Base-by-base conservation (phyloP, 169 alveolate genomes). In the Plasmodium vivax region DNA sequence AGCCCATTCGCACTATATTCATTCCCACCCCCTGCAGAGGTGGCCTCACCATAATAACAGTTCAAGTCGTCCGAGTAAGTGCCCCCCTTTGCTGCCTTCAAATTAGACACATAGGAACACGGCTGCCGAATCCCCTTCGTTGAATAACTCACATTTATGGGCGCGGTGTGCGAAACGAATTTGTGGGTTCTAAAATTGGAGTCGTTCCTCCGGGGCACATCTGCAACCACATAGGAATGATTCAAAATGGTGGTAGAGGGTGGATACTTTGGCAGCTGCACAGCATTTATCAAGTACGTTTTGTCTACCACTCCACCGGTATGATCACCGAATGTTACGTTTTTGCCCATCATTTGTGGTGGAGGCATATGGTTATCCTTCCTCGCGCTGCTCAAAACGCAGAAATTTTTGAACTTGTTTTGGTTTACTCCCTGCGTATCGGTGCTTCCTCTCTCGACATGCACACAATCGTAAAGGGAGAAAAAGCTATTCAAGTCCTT, bases 401-500 rank as follows among this genome's bases (percentile, higher is more conserved):
- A 82, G 38, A 45, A 82, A 82, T 82, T 82, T 58, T 82, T 82
- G 47, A 82, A 82, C 62, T 51, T 82, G n/a, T 51, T 72, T 43
- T 27, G 12, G 43, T 82, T 36, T 47, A 82, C 62, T 16, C 62
- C 62, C 7, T 81, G 10, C 12, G 16, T 12, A 81, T 38, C 27
- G 34, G 16, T 34, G 54, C 32, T 27, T 9, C 34, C 77, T n/a
- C 56, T 14, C 23, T 84, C 93, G 23, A 34, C 27, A 45, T 84
- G 83, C 23, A 84, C 73, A 84, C 34, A 41, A 27, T 87, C 87
- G 71, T 87, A 87, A n/a, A 87, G 36, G 62, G 23, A 45, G 81
- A 87, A 87, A 54, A 87, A 75, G 36, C 19, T 38, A 77, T 87
- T 87, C 36, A 87, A 51, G 68, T 87, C 93, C 19, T 43, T 87